phyloP scores from a whole-genome alignment of 805 yeast species.

The Hermanozyma aechmeae region DNA sequence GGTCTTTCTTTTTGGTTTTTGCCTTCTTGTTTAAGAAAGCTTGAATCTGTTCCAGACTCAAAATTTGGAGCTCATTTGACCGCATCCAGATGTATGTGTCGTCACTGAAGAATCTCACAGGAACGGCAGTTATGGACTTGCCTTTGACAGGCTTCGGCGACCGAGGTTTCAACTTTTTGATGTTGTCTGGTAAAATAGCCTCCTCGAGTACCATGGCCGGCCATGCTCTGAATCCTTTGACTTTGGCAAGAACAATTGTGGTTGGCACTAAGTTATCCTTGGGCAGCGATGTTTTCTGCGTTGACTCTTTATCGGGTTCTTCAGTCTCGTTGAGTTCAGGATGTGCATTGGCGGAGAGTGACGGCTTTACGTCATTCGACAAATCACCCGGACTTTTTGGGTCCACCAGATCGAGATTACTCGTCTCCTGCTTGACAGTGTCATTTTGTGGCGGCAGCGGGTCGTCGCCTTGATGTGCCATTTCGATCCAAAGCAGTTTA shows the following conservation, averaged over 20 bases:
- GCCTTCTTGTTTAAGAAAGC: conserved; percentile 19
- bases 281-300: no score
- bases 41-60: conserved; percentile 34
- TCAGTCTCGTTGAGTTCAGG: no score
- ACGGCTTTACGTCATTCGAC: no score
- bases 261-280: no score
- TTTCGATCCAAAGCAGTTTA: no score
- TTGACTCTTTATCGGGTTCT: no score
- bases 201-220: conserved; percentile 73
- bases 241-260: conserved; percentile 52
- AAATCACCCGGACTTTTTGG: no score
- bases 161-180: conserved; percentile 43
- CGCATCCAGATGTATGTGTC: conserved; percentile 66
- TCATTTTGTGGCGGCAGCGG: no score
- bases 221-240: conserved; percentile 87
- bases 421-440: no score
- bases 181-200: conserved; percentile 48
- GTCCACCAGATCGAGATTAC: no score
- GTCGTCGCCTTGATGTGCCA: no score
- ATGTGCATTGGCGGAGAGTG: no score
- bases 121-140: conserved; percentile 12
- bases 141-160: conserved; percentile 15
- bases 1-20: conserved; percentile 32
- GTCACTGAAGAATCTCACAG: conserved; percentile 66
- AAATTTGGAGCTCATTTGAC: conserved; percentile 38